A percentile compares a stretch with the other conserved stretches of the same genome.
phyloP scores from a whole-genome alignment of 106 monocot genomes.

The Dendrobium huoshanense region DNA sequence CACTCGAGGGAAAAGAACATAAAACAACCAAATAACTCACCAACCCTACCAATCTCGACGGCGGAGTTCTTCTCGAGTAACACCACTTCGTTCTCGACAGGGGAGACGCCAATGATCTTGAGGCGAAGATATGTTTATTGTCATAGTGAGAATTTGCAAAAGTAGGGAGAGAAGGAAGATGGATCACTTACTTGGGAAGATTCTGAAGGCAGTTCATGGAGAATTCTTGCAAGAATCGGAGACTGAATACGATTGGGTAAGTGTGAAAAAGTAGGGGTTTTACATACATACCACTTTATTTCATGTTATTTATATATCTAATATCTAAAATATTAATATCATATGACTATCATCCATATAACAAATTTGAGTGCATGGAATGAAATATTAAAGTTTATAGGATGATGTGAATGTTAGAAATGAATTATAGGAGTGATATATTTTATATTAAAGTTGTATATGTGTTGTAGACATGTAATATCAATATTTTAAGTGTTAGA shows the following conservation, averaged over 20 bases:
- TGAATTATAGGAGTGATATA: too few species aligned
- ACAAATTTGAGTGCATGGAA: too few species aligned
- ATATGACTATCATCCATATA: too few species aligned
- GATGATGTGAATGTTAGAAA: too few species aligned
- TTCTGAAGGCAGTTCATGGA: slow-evolving; percentile 37
- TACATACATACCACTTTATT: too few species aligned
- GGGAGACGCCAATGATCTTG: slow-evolving; percentile 19
- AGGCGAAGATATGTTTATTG: neutral
- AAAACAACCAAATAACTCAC: neutral
- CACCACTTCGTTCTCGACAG: slow-evolving; percentile 2
- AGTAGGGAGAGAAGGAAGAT: neutral
- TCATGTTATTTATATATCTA: too few species aligned
- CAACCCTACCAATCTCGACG: neutral
- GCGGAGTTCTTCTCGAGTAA: slow-evolving; percentile 14
- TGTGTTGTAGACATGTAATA: too few species aligned
- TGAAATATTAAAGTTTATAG: too few species aligned
- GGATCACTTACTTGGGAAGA: slow-evolving; percentile 17
- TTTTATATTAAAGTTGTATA: too few species aligned
- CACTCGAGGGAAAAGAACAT: neutral
- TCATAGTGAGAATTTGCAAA: neutral
- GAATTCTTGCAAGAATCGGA: neutral
- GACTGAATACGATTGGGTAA: neutral
- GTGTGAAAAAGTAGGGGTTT: too few species aligned
- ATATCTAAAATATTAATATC: too few species aligned
- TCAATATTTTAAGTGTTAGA: too few species aligned